Base-by-base conservation (phyloP, 148 eudicot genomes). In the Spergularia marina region DNA sequence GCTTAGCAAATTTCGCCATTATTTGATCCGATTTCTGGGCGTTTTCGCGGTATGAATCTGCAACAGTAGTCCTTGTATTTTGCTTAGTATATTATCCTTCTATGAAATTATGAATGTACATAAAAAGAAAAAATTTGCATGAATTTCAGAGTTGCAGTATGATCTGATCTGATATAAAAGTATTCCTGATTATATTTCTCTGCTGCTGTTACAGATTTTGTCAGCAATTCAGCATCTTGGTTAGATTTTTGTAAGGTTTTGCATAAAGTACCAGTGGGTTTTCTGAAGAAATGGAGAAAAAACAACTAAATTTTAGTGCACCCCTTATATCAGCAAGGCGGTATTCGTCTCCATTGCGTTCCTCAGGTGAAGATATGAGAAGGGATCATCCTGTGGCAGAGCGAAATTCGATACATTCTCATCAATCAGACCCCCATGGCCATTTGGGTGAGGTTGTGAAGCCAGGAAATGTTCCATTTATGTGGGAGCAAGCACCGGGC, bases 241-340 rank as follows among this genome's bases (percentile, higher is more conserved):
- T 66, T 12, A 65, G 17, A 74, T 9, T 71, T 63, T 59, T 62
- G n/a, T 15, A 55, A 75, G 21, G 15, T 12, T 9, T 7, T 63
- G 55, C 20, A 63, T 39, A 55, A 64, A 56, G 21, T 71, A 21
- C 61, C 41, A n/a, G 75, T 20, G 53, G 71, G 56, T 51, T 5
- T 30, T 17, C 70, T 15, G 40, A 58, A 70, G 25, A 1, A 73
- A 85, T 85, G 88, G 88, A 80, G 78, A 83, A 72, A 49, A 85
- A 85, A 47, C 87, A 82, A 57, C 80, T 85, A 1, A 85, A 85
- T 63, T 73, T 82, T 7, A 85, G 80, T 70, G 85, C 80, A 15
- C 88, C 88, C 39, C 76, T 83, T 7, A 72, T 85, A 65, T 85
- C 88, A 25, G 88, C 88, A 78, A 85, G 88, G 65, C 69, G 88